These are phyloP conservation scores for Sporothrix euskadiensis DNA, from an alignment of 2,329 filamentous ascomycete species.

Conservation along the genomic window DNA sequence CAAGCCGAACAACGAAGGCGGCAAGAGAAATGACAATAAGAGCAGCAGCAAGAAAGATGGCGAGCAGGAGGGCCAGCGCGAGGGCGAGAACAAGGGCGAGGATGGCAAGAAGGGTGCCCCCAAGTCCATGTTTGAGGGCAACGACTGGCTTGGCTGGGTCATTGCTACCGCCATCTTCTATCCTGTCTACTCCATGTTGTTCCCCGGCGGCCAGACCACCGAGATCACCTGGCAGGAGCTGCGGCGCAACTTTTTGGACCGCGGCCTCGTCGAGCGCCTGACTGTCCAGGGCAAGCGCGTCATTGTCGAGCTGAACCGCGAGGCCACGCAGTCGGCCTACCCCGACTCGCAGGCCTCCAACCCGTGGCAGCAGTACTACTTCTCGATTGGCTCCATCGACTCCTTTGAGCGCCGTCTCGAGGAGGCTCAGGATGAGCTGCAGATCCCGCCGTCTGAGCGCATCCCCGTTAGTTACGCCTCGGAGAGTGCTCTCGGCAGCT, in stretches of 20 bases:
- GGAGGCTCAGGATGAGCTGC: conserved; percentile 81
- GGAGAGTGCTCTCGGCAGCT: conserved; percentile 71
- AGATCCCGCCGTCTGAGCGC: conserved; percentile 81
- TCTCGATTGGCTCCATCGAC: conserved; percentile 92
- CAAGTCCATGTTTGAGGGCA: conserved; percentile 38
- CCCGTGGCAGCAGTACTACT: conserved; percentile 79
- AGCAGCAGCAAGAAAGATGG: too few relatives aligned
- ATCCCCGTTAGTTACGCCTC: conserved; percentile 88
- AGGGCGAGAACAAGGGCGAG: conserved; percentile 26
- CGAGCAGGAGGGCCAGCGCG: conserved; percentile 29
- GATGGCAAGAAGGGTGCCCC: conserved; percentile 41
- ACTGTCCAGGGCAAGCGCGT: conserved; percentile 78
- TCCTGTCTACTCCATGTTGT: conserved; percentile 46
- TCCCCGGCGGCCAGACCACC: conserved; percentile 49
- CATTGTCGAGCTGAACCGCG: conserved; percentile 71
- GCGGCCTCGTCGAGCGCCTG: conserved; percentile 91
- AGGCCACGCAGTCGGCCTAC: conserved; percentile 70
- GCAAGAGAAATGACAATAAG: conserved; percentile 13
- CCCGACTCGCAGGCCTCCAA: conserved; percentile 71
- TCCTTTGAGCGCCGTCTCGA: conserved; percentile 88
- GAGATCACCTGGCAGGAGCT: conserved; percentile 99
- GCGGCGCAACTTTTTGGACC: conserved; percentile 88
- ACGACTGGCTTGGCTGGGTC: conserved; percentile 54
- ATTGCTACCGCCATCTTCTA: conserved; percentile 49
- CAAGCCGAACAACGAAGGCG: neutral